Percentiles rank a stretch among this genome's conserved stretches.
These are phyloP conservation scores for Tylopilus plumbeoviolaceoides DNA, from an alignment of 768 basidiomycete genomes.

Conservation along the genomic window DNA sequence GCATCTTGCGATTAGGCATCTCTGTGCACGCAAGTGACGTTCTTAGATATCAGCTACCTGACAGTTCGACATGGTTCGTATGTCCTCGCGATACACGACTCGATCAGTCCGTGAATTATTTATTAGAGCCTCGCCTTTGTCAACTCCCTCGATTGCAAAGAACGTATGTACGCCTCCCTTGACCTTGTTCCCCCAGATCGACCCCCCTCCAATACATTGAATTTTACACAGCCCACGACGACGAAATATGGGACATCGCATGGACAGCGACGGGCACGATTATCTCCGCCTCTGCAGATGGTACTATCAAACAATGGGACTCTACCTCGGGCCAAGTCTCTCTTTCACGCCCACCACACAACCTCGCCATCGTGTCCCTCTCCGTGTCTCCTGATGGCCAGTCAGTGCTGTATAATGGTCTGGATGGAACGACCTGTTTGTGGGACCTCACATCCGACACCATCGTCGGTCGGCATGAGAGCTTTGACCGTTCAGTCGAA, in stretches of 20 bases:
- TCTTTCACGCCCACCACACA: slow-evolving; percentile 63
- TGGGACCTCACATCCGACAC: slow-evolving; percentile 67
- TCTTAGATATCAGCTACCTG: not conserved
- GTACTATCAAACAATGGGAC: slow-evolving; percentile 71
- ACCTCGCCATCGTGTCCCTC: slow-evolving; percentile 80
- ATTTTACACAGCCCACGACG: slow-evolving; percentile 57
- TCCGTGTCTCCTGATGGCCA: slow-evolving; percentile 66
- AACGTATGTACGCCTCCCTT: slow-evolving; percentile 55
- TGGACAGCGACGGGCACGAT: slow-evolving; percentile 67
- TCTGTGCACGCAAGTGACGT: not conserved
- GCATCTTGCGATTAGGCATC: slow-evolving; percentile 34
- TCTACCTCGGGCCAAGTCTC: slow-evolving; percentile 60
- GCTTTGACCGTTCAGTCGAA: slow-evolving; percentile 57
- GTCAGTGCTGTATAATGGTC: slow-evolving; percentile 69
- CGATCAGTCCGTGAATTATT: slow-evolving; percentile 21
- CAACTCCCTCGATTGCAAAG: slow-evolving; percentile 68
- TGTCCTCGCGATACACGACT: slow-evolving; percentile 2
- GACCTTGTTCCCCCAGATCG: slow-evolving; percentile 2
- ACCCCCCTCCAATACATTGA: slow-evolving; percentile 2
- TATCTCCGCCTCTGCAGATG: slow-evolving; percentile 75
- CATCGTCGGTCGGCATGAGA: slow-evolving; percentile 65
- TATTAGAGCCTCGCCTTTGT: slow-evolving; percentile 67
- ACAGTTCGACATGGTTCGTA: slow-evolving; percentile 26
- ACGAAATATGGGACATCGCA: slow-evolving; percentile 72
- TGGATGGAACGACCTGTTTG: slow-evolving; percentile 78